Base-by-base conservation (phyloP, 306 rosid species). In the Amphicarpaea edgeworthii region DNA sequence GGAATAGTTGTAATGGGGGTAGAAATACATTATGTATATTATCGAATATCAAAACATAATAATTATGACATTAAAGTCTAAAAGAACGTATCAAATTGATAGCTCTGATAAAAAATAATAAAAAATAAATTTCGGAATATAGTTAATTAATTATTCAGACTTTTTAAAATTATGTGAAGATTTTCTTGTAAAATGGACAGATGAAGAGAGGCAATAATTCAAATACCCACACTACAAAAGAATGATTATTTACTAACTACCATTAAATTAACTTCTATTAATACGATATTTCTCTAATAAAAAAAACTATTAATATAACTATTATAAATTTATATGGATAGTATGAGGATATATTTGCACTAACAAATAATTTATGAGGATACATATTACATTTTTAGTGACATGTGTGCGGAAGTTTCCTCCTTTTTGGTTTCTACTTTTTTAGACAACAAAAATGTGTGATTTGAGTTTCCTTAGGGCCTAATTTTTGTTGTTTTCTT, bases 381-480 rank as follows among this genome's bases (percentile, higher is more conserved):
- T n/a, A n/a, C n/a, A n/a, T n/a, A n/a, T n/a, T n/a, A n/a, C n/a
- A n/a, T n/a, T n/a, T n/a, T n/a, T n/a, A n/a, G 59, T 19, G 38
- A 26, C 24, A 10, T 23, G 53, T 37, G 19, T 20, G 53, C 12
- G 23, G 76, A 71, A 37, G 66, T 40, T 72, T 55, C 67, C 50
- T 72, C 42, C 23, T 57, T 23, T 70, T 37, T 40, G 26, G 65
- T 21, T 20, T 38, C 6, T 40, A 40, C 63, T 19, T 12, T 38
- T 38, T 70, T 21, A 14, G 66, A 55, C 38, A 41, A 65, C 12
- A 66, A 2, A 42, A 66, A 34, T 34, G 40, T n/a, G 32, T 51
- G 37, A 58, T 20, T 46, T 54, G 66, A 40, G 54, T 15, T 40
- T 72, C 67, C 54, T 72, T 38, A 72, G 72, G 53, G 53, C 54